Evolutionary conservation across 2,329 filamentous ascomycete genomes (phyloP), one percentile per base, ranked within the genome.

Genomic region (Endoconidiophora laricicola): DNA sequence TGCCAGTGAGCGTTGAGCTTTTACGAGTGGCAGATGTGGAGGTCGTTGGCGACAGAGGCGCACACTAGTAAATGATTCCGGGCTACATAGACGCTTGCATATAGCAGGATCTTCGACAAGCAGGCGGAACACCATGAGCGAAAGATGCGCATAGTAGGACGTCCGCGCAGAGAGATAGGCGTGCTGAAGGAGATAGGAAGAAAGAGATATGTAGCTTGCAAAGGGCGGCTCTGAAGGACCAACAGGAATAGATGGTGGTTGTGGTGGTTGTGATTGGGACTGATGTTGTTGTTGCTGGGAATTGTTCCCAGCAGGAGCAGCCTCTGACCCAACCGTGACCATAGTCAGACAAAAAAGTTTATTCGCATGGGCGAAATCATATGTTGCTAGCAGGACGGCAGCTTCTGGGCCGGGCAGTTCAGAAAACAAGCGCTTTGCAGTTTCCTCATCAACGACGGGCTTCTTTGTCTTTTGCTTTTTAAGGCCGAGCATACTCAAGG

Each of bases 291-390:
- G 33, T 26, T 20, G 38, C 4, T 33, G 29, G 10, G 16, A 7
- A 14, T 24, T 40, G 10, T 33, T 40, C 12, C 22, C 6, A 4
- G 23, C n/a, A 20, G 23, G 12, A 9, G 24, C 16, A 6, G 23
- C 71, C 40, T 71, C 76, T 57, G 81, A 81, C 4, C 74, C 60
- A 22, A 78, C 61, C 2, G 77, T 80, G 47, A 94, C 77, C 41
- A 98, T 66, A 58, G 83, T 88, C 62, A 85, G 83, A 63, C 86
- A 90, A 64, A 98, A 96, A 6, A 95, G 72, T 65, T 95, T 96
- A 68, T 96, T 98, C 33, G 88, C 83, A 60, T 94, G 83, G 2
- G 81, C 79, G 61, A 96, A 96, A 62, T 96, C 91, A 62, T 96
- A 98, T 0, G 86, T 81, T 0, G 86, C 81, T 33, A 98, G 72